Base-by-base conservation (phyloP, 2,329 filamentous ascomycete species). In the Daldinia eschscholtzii region DNA sequence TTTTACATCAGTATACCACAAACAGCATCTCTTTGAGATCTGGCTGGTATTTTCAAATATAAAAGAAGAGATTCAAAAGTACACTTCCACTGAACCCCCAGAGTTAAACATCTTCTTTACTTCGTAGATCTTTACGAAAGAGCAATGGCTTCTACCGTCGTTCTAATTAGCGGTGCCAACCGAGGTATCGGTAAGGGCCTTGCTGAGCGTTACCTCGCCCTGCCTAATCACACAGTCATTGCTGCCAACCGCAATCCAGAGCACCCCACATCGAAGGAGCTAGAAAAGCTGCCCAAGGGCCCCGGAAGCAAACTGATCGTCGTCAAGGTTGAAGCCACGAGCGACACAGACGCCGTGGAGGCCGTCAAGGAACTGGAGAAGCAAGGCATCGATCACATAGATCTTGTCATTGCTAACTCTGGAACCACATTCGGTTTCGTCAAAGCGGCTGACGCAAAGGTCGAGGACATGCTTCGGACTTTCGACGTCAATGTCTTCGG, bases 141-240 rank as follows among this genome's bases (percentile, higher is more conserved):
- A 57, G 15, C 39, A 10, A 61, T 74, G 75, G 80, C 80, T 76
- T 44, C 50, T 39, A 71, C 68, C 18, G 68, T 58, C 33, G 75
- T 76, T 55, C 75, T 82, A 28, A 79, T 83, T 67, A 82, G 77
- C 10, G 81, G 81, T 50, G 77, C 76, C 37, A 80, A 78, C 61
- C 73, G 80, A 52, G 81, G 81, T 46, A 67, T 83, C 1, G 81
- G 82, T 3, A 71, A 68, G 28, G 80, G 77, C 0, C 70, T 83
- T 5, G 57, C 80, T 2, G 62, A 75, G 42, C 73, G 67, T n/a
- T 82, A 80, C 66, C 77, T 83, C 0, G 80, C 83, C n/a, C 83
- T 84, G 42, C 83, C 87, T 74, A 87, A 90, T 78, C 87, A 91
- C 78, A 87, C 76, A 3, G 75, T 82, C 65, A 80, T 84, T 20